Conservation (phyloP, 2,329 filamentous ascomycete genomes). For the Beauveria brongniartii region DNA sequence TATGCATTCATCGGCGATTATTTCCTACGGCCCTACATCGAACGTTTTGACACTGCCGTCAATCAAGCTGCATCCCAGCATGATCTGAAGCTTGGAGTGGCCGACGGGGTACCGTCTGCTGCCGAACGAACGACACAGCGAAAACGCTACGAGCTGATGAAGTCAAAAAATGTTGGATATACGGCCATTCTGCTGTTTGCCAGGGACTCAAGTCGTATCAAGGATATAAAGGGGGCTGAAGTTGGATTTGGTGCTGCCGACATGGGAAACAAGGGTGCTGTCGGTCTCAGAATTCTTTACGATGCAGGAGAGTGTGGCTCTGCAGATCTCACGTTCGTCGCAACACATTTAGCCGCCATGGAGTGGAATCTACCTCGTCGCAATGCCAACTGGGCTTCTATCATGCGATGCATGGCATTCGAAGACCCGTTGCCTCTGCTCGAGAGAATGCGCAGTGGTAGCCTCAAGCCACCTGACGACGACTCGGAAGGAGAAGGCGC, state of each 20-base stretch:
- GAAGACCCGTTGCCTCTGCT: slow-evolving; percentile 35
- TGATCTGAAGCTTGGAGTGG: slow-evolving; percentile 16
- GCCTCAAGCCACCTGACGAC: slow-evolving; percentile 3
- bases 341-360: slow-evolving; percentile 82
- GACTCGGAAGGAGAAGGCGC: slow-evolving; percentile 11
- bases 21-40: slow-evolving; percentile 68
- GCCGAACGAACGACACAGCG: slow-evolving; percentile 9
- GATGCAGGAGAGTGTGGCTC: slow-evolving; percentile 24
- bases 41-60: slow-evolving; percentile 62
- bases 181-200: slow-evolving; percentile 84
- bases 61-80: slow-evolving; percentile 52
- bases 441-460: slow-evolving; percentile 23
- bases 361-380: slow-evolving; percentile 68
- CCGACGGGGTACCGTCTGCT: slow-evolving; percentile 12
- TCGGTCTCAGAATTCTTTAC: slow-evolving; percentile 66
- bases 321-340: slow-evolving; percentile 73
- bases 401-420: slow-evolving; percentile 76
- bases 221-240: slow-evolving; percentile 64
- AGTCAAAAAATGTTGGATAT: slow-evolving; percentile 73
- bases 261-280: slow-evolving; percentile 94
- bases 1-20: slow-evolving; percentile 80
- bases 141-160: slow-evolving; percentile 59
- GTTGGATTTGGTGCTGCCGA: slow-evolving; percentile 78
- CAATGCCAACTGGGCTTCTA: slow-evolving; percentile 82
- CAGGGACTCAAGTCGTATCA: slow-evolving; percentile 51